phyloP scores from a whole-genome alignment of 2,329 filamentous ascomycete genomes.

The Helicocarpus griseus region DNA sequence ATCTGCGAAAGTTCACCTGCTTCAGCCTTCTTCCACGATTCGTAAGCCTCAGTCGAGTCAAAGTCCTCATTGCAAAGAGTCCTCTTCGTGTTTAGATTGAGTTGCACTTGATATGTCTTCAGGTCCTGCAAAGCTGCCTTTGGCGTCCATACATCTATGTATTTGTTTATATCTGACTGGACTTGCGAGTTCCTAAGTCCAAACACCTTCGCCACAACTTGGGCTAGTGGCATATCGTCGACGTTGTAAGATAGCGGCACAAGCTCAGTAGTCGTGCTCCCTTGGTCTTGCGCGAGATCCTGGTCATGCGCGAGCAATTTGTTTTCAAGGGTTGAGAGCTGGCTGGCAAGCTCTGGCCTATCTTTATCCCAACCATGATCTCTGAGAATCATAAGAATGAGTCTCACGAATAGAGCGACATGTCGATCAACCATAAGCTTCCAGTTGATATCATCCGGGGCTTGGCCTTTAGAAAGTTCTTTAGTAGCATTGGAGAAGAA shows the following conservation, averaged over 20 bases:
- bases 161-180: slow-evolving; percentile 76
- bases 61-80: slow-evolving; percentile 81
- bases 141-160: slow-evolving; percentile 78
- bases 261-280: slow-evolving; percentile 61
- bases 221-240: slow-evolving; percentile 92
- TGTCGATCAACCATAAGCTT: slow-evolving; percentile 89
- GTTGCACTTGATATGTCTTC: slow-evolving; percentile 82
- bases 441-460: slow-evolving; percentile 74
- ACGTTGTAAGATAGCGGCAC: slow-evolving; percentile 81
- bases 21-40: slow-evolving; percentile 86
- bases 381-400: slow-evolving; percentile 69
- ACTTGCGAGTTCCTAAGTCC: slow-evolving; percentile 67
- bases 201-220: slow-evolving; percentile 79
- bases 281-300: slow-evolving; percentile 60
- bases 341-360: slow-evolving; percentile 69
- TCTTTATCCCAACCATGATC: slow-evolving; percentile 79
- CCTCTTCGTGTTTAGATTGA: slow-evolving; percentile 67
- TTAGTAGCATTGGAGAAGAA: slow-evolving; percentile 95
- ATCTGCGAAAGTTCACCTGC: slow-evolving; percentile 78
- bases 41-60: slow-evolving; percentile 77
- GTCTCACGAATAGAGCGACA: slow-evolving; percentile 83
- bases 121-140: slow-evolving; percentile 83
- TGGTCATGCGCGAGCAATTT: slow-evolving; percentile 92
- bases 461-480: slow-evolving; percentile 69
- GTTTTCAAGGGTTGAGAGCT: slow-evolving; percentile 74